Conservation (phyloP, 2,329 filamentous ascomycete genomes). For the Tolypocladium capitatum region DNA sequence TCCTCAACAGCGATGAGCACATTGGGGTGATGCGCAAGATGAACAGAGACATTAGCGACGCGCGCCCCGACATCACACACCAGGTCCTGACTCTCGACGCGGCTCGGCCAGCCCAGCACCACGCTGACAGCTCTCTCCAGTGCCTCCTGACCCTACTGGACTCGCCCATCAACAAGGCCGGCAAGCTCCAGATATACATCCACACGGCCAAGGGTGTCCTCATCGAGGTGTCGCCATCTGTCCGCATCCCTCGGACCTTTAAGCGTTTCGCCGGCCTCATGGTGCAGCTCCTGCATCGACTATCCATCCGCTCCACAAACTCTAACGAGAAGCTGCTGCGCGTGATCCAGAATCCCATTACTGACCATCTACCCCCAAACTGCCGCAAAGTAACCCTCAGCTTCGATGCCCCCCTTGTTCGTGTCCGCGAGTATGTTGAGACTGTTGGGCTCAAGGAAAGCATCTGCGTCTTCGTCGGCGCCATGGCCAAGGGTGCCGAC, state of each 20-base stretch:
- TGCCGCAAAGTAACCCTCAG: slow-evolving; percentile 96
- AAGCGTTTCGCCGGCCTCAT: slow-evolving; percentile 98
- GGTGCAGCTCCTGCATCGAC: slow-evolving; percentile 91
- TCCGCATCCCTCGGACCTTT: slow-evolving; percentile 94
- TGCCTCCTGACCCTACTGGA: slow-evolving; percentile 94
- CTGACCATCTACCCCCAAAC: slow-evolving; percentile 89
- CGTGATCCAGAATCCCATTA: slow-evolving; percentile 96
- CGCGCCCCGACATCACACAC: slow-evolving; percentile 93
- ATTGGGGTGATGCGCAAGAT: slow-evolving; percentile 99
- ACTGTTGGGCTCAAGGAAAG: slow-evolving; percentile 71
- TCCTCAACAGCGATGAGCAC: slow-evolving; percentile 97
- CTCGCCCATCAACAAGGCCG: slow-evolving; percentile 96
- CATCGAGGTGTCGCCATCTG: slow-evolving; percentile 95
- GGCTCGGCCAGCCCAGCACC: slow-evolving; percentile 25
- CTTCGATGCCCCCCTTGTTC: slow-evolving; percentile 80
- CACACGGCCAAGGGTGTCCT: slow-evolving; percentile 94
- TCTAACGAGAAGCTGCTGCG: slow-evolving; percentile 96
- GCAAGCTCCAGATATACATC: slow-evolving; percentile 95
- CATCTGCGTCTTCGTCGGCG: slow-evolving; percentile 93
- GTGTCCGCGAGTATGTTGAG: slow-evolving; percentile 79
- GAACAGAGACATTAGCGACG: slow-evolving; percentile 97
- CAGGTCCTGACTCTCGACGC: slow-evolving; percentile 48
- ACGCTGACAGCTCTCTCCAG: slow-evolving; percentile 40
- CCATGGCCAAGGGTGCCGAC: slow-evolving; percentile 95
- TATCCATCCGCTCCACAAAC: slow-evolving; percentile 91